Evolutionary conservation across 2,329 filamentous ascomycete genomes (phyloP).

Genomic region (Cladosporium sp.): DNA sequence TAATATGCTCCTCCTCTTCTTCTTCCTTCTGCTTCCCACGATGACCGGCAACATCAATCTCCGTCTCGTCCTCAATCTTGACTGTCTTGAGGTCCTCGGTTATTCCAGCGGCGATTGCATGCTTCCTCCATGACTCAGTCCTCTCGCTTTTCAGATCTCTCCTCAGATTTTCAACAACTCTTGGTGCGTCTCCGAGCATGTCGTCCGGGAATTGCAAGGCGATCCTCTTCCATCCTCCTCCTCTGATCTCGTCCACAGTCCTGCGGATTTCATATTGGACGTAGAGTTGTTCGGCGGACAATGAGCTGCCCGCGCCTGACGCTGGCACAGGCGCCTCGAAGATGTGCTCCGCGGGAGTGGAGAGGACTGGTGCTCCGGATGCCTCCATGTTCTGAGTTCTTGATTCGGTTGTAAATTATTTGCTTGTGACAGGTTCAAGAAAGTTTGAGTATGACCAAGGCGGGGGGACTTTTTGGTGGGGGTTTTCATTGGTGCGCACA

Average conservation of each 20-base stretch:
- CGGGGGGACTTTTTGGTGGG: not conserved
- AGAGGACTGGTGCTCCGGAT: slow-evolving; percentile 52
- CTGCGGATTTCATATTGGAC: slow-evolving; percentile 80
- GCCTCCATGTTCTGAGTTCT: not conserved
- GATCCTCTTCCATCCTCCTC: slow-evolving; percentile 67
- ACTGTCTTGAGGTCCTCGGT: not conserved
- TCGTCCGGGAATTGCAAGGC: slow-evolving; percentile 95
- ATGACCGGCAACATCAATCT: slow-evolving; percentile 8
- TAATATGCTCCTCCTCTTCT: slow-evolving; percentile 53
- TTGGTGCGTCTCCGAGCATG: slow-evolving; percentile 82
- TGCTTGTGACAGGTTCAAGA: no score
- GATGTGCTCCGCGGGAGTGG: slow-evolving; percentile 59
- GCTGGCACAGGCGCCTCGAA: slow-evolving; percentile 51
- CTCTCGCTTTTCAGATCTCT: not conserved
- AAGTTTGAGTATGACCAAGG: not conserved
- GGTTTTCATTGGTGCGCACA: not conserved
- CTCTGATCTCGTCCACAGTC: slow-evolving; percentile 71
- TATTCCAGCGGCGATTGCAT: not conserved
- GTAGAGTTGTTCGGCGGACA: slow-evolving; percentile 66
- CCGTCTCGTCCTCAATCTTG: not conserved
- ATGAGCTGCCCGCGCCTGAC: slow-evolving; percentile 25
- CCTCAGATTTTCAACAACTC: slow-evolving; percentile 65
- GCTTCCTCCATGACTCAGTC: not conserved
- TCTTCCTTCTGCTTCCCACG: slow-evolving; percentile 11
- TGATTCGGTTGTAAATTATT: no score